Conservation (phyloP, 805 yeast species). For the Pichia eremophila region DNA sequence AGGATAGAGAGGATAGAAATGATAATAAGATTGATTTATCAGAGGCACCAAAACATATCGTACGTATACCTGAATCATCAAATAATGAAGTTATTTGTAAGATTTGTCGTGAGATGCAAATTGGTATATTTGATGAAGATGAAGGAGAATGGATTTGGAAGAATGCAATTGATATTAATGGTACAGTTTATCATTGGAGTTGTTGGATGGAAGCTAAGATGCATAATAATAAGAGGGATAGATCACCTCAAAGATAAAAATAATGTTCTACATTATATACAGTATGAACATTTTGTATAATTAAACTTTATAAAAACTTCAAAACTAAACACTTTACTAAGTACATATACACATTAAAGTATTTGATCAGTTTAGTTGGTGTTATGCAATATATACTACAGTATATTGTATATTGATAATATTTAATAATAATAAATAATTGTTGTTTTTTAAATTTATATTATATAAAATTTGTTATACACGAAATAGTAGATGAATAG, state of each 20-base stretch:
- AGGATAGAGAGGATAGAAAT: conserved; percentile 11
- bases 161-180: conserved; percentile 45
- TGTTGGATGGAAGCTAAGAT: conserved; percentile 55
- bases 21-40: conserved; percentile 20
- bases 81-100: conserved; percentile 56
- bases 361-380: no score
- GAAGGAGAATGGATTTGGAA: conserved; percentile 78
- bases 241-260: conserved; percentile 19
- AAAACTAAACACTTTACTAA: no score
- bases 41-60: conserved; percentile 32
- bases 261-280: neutral
- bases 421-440: no score
- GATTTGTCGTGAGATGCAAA: conserved; percentile 57
- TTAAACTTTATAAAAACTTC: no score
- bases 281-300: no score
- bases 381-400: no score
- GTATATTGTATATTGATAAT: no score
- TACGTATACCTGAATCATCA: conserved; percentile 58
- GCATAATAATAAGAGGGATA: conserved; percentile 16
- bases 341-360: no score
- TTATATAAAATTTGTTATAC: no score
- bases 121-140: conserved; percentile 62
- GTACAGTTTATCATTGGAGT: conserved; percentile 48
- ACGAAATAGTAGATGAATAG: neutral
- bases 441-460: no score